phyloP scores from a whole-genome alignment of 176 grass and related monocot species.

The Oryza glumipatula region DNA sequence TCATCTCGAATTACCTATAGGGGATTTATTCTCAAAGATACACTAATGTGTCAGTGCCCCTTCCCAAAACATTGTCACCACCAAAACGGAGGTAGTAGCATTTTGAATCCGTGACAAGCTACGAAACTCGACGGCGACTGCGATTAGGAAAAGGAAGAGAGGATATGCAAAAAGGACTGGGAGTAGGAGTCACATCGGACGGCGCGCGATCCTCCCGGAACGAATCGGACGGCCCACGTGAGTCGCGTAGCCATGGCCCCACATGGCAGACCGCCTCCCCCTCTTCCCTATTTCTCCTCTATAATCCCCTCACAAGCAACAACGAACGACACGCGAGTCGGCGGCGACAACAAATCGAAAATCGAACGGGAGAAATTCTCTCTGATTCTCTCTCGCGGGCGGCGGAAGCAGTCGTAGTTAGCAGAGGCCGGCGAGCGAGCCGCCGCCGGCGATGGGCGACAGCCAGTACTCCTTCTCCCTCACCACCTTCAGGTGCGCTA shows the following conservation, averaged over 20 bases:
- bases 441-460: conserved; percentile 62
- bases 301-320: neutral
- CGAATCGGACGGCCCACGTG: neutral
- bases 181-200: neutral
- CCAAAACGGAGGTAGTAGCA: neutral
- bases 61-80: neutral
- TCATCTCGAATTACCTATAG: too few relatives aligned
- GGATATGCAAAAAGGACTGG: neutral
- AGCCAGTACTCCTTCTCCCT: conserved; percentile 97
- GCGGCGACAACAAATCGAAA: neutral
- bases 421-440: neutral
- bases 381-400: neutral
- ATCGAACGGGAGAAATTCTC: too few relatives aligned
- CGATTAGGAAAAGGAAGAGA: neutral
- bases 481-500: conserved; percentile 85
- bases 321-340: neutral
- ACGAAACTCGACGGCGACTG: neutral
- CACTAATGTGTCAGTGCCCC: neutral
- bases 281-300: neutral
- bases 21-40: neutral
- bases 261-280: neutral
- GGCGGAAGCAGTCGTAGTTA: neutral
- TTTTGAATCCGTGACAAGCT: too few relatives aligned
- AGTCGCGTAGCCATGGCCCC: neutral
- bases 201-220: neutral